Conservation (phyloP, 2,329 filamentous ascomycete species). For the Xylaria sp. region DNA sequence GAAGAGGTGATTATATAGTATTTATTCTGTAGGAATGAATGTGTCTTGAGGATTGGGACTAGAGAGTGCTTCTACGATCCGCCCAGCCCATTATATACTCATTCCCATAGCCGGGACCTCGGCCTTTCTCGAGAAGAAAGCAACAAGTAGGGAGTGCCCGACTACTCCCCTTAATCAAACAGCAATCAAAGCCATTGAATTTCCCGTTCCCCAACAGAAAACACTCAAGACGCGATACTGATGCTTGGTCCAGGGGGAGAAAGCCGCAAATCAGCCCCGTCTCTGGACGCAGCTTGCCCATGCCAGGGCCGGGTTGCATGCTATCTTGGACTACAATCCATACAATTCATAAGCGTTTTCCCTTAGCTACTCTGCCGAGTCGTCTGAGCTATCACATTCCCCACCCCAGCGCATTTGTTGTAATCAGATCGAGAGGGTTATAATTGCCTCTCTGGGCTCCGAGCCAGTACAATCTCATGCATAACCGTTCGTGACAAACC, state of each 20-base stretch:
- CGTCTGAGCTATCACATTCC: conserved; percentile 46
- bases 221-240: conserved; percentile 13
- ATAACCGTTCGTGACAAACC: conserved; percentile 4
- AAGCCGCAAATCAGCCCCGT: conserved; percentile 17
- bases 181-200: conserved; percentile 19
- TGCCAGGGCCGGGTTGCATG: conserved; percentile 43
- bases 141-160: background rate
- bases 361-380: conserved; percentile 18
- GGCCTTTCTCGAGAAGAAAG: background rate
- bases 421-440: conserved; percentile 21
- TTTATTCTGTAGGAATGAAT: background rate
- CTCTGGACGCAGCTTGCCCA: conserved; percentile 46
- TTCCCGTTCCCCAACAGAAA: conserved; percentile 9
- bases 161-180: conserved; percentile 19
- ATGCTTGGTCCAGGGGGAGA: conserved; percentile 18
- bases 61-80: conserved; percentile 1
- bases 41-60: background rate
- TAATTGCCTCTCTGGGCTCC: background rate
- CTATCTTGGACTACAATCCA: conserved; percentile 38
- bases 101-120: conserved; percentile 18
- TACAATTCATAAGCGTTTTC: conserved; percentile 34
- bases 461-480: conserved; percentile 7
- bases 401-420: conserved; percentile 24
- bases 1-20: background rate
- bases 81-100: conserved; percentile 13